Evolutionary conservation across 2,329 filamentous ascomycete genomes (phyloP).

Genomic region (Nigrograna mackinnonii): DNA sequence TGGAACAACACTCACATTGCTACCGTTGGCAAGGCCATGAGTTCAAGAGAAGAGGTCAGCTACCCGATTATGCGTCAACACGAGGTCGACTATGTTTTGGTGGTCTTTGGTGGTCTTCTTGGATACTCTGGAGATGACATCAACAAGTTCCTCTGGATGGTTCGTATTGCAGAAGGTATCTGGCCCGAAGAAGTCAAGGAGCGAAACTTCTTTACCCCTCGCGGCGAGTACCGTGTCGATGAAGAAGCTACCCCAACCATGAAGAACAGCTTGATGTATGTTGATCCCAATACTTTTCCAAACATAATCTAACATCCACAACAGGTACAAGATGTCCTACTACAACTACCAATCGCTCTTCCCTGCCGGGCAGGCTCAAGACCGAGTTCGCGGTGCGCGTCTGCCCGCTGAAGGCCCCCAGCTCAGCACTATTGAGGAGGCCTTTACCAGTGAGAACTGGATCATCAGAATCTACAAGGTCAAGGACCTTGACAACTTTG

Average conservation of each 20-base stretch:
- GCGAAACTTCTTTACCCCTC: constrained; percentile 89
- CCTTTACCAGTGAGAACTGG: constrained; percentile 99
- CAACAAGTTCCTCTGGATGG: constrained; percentile 99
- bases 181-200: constrained; percentile 99
- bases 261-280: constrained; percentile 99
- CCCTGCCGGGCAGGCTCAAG: constrained; percentile 84
- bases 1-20: constrained; percentile 99
- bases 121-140: constrained; percentile 99
- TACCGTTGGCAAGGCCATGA: constrained; percentile 98
- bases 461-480: constrained; percentile 99
- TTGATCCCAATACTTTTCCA: constrained; percentile 14
- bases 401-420: constrained; percentile 84
- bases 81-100: constrained; percentile 97
- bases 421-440: constrained; percentile 90
- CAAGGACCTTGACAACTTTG: constrained; percentile 96
- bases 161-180: constrained; percentile 97
- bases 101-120: constrained; percentile 93
- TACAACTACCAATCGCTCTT: constrained; percentile 95
- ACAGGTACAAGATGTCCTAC: constrained; percentile 99
- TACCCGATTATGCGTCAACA: constrained; percentile 98
- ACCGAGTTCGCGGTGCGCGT: constrained; percentile 81
- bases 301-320: constrained; percentile 23
- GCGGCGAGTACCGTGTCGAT: constrained; percentile 95
- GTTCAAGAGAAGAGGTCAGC: constrained; percentile 93
- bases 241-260: constrained; percentile 92